These are phyloP conservation scores for Metschnikowia vanudenii DNA, from an alignment of 805 yeast genomes.

Conservation along the genomic window DNA sequence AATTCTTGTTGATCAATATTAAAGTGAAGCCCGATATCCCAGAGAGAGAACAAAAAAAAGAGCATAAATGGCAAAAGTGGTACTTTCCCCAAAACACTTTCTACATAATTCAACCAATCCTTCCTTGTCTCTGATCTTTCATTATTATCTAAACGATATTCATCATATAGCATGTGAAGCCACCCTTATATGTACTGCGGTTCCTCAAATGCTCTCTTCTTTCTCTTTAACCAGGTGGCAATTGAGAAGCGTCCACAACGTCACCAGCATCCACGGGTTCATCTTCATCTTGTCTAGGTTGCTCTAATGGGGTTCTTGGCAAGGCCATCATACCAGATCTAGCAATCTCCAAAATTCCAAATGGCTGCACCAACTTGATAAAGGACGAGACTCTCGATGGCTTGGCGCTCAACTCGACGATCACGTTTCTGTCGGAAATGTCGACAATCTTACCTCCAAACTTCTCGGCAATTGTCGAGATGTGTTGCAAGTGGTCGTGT, in stretches of 20 bases:
- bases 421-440: slow-evolving; percentile 87
- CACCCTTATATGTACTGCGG: too few species aligned
- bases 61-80: too few species aligned
- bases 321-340: slow-evolving; percentile 99
- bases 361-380: slow-evolving; percentile 87
- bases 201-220: slow-evolving; percentile 2
- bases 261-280: slow-evolving; percentile 56
- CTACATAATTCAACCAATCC: too few species aligned
- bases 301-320: slow-evolving; percentile 88
- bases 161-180: too few species aligned
- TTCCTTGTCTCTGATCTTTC: too few species aligned
- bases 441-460: slow-evolving; percentile 94
- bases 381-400: slow-evolving; percentile 87
- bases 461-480: slow-evolving; percentile 73
- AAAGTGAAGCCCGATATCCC: too few species aligned
- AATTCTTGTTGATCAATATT: too few species aligned
- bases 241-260: slow-evolving; percentile 80
- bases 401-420: slow-evolving; percentile 91
- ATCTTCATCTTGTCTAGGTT: slow-evolving; percentile 48
- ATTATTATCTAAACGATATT: too few species aligned
- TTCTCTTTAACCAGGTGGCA: slow-evolving; percentile 83
- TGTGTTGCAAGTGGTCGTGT: slow-evolving; percentile 82
- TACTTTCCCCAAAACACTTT: too few species aligned
- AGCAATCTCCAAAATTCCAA: slow-evolving; percentile 94
- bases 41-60: too few species aligned